A percentile compares a stretch with the other conserved stretches of the same genome.
Conservation (phyloP, 768 basidiomycete species). For the Crucibulum laeve region DNA sequence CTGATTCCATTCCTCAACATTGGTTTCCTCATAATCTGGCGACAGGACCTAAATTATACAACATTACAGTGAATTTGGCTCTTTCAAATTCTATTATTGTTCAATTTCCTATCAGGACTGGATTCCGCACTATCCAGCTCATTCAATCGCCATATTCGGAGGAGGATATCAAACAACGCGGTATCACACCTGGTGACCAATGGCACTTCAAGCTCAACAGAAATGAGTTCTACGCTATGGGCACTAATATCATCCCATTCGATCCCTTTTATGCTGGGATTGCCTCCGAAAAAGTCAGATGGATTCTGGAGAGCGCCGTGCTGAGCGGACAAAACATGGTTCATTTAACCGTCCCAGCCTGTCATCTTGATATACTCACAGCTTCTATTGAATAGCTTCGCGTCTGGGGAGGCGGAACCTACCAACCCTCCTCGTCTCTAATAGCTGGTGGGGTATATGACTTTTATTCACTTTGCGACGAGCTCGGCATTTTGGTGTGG, state of each 20-base stretch:
- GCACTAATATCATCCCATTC: conserved; percentile 58
- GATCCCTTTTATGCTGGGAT: conserved; percentile 55
- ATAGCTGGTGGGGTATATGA: conserved; percentile 44
- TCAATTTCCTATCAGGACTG: conserved; percentile 40
- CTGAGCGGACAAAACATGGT: conserved; percentile 59
- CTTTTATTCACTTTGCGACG: conserved; percentile 56
- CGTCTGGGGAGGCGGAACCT: conserved; percentile 56
- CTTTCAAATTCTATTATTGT: conserved; percentile 16
- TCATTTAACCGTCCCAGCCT: conserved; percentile 4
- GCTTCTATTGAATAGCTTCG: conserved; percentile 38
- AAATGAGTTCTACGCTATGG: conserved; percentile 47
- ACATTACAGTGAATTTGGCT: conserved; percentile 37
- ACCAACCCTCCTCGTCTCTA: conserved; percentile 37
- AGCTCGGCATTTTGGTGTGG: conserved; percentile 58
- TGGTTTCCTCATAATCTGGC: conserved; percentile 58
- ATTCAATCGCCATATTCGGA: conserved; percentile 43
- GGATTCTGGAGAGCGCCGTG: conserved; percentile 53
- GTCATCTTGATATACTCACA: not conserved
- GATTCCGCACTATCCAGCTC: conserved; percentile 55
- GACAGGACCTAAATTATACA: conserved; percentile 50
- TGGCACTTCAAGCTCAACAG: conserved; percentile 62
- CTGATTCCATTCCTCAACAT: conserved; percentile 38
- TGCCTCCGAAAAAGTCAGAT: conserved; percentile 43
- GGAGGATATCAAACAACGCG: conserved; percentile 36
- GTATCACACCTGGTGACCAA: conserved; percentile 56